Conservation (phyloP, 2,329 filamentous ascomycete species). For the Aspergillus uvarum region DNA sequence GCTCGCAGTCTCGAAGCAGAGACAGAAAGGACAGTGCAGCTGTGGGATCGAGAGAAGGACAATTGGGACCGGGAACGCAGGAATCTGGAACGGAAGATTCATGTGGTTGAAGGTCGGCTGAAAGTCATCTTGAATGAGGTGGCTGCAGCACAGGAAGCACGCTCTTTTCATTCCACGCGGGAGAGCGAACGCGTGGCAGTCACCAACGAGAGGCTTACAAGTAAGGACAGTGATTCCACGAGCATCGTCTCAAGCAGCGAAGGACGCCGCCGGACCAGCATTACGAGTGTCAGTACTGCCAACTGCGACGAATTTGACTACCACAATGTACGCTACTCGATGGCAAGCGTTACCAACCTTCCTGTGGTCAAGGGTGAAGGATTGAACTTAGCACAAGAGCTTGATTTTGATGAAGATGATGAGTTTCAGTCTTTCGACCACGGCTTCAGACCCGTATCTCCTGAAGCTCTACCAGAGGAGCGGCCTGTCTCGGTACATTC, state of each 20-base stretch:
- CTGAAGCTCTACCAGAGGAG: conserved; percentile 46
- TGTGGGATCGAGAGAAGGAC: conserved; percentile 83
- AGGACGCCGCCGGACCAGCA: conserved; percentile 59
- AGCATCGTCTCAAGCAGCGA: conserved; percentile 72
- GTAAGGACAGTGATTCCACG: conserved; percentile 63
- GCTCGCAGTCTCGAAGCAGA: conserved; percentile 79
- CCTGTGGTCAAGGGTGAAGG: conserved; percentile 61
- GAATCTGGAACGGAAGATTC: conserved; percentile 77
- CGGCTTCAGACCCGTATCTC: conserved; percentile 62
- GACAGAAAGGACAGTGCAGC: conserved; percentile 69
- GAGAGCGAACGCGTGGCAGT: conserved; percentile 64
- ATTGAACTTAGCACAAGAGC: conserved; percentile 83
- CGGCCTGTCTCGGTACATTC: conserved; percentile 43
- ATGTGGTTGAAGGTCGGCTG: conserved; percentile 84
- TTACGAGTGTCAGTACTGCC: conserved; percentile 49
- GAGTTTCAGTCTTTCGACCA: conserved; percentile 63
- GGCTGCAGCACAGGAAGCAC: conserved; percentile 43
- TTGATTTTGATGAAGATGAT: conserved; percentile 82
- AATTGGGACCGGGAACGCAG: conserved; percentile 81
- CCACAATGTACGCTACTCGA: conserved; percentile 68
- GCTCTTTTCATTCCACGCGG: conserved; percentile 32
- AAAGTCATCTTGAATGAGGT: conserved; percentile 85
- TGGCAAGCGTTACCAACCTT: conserved; percentile 58
- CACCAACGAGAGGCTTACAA: conserved; percentile 57
- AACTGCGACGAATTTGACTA: conserved; percentile 46